Percentiles rank a stretch among this genome's conserved stretches.
Conservation (phyloP, 148 eudicot species). For the Limonium bicolor region DNA sequence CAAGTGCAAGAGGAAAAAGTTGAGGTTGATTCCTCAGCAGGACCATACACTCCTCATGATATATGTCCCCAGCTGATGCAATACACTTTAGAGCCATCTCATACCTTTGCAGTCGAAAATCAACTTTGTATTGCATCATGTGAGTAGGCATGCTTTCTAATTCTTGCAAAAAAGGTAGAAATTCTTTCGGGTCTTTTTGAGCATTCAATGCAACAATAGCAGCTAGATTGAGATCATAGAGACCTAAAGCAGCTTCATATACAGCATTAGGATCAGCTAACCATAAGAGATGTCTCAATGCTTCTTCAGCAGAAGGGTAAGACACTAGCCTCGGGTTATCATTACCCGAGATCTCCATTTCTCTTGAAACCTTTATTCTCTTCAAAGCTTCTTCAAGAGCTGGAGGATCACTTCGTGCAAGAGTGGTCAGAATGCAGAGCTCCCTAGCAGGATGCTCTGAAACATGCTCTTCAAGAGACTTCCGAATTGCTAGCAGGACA, state of each 20-base stretch:
- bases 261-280: constrained; percentile 79
- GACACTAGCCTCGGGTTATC: constrained; percentile 28
- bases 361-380: constrained; percentile 69
- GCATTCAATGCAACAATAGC: constrained; percentile 97
- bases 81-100: constrained; percentile 74
- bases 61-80: constrained; percentile 53
- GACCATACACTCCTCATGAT: constrained; percentile 56
- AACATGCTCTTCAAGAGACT: constrained; percentile 74
- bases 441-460: constrained; percentile 73
- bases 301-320: constrained; percentile 92
- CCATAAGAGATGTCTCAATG: constrained; percentile 90
- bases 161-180: constrained; percentile 88
- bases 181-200: constrained; percentile 90
- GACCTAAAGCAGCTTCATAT: constrained; percentile 93
- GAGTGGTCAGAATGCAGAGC: constrained; percentile 94
- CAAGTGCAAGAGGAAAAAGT: constrained; percentile 66
- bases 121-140: constrained; percentile 66
- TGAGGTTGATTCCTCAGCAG: constrained; percentile 69
- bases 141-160: constrained; percentile 56
- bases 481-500: constrained; percentile 53
- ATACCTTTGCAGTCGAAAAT: constrained; percentile 62
- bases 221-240: constrained; percentile 90
- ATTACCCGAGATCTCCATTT: constrained; percentile 58
- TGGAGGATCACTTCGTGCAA: constrained; percentile 91
- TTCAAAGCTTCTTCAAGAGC: constrained; percentile 82